A percentile compares a stretch with the other conserved stretches of the same genome.
Conservation (phyloP, 257 asterid species). For the Ligustrum vulgare region DNA sequence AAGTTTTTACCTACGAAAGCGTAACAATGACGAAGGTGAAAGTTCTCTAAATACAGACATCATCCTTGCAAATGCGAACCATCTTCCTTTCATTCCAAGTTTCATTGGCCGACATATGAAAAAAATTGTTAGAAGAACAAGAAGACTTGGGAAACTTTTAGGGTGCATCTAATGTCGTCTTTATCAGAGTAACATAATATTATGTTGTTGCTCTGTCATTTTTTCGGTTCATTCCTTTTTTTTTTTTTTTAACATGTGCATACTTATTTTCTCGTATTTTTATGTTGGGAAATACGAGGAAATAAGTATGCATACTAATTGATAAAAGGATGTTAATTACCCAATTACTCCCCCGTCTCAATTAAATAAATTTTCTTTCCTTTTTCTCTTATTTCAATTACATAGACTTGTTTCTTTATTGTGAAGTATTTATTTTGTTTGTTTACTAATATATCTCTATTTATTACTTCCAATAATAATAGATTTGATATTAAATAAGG, state of each 20-base stretch:
- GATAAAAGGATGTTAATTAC: no score
- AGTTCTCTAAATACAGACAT: conserved; percentile 21
- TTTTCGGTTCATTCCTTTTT: not conserved
- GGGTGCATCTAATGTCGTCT: conserved; percentile 28
- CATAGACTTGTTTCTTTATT: no score
- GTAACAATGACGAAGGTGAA: not conserved
- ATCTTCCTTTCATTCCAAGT: conserved; percentile 7
- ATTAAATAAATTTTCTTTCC: no score
- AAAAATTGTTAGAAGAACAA: conserved; percentile 33
- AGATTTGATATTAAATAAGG: no score
- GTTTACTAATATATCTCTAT: no score
- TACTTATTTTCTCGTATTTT: not conserved
- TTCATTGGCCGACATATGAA: conserved; percentile 20
- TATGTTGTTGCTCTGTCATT: not conserved
- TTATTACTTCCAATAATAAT: no score
- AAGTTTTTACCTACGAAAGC: conserved; percentile 41
- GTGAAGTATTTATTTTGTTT: no score
- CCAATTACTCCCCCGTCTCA: no score
- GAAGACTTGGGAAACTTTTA: conserved; percentile 36
- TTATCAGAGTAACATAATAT: not conserved
- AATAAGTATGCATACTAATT: no score
- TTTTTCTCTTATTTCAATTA: no score
- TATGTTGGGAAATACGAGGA: not conserved
- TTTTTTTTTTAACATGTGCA: not conserved
- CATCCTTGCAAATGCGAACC: not conserved